Conservation (phyloP, 2,329 filamentous ascomycete species). For the Blastomyces emzantsi region DNA sequence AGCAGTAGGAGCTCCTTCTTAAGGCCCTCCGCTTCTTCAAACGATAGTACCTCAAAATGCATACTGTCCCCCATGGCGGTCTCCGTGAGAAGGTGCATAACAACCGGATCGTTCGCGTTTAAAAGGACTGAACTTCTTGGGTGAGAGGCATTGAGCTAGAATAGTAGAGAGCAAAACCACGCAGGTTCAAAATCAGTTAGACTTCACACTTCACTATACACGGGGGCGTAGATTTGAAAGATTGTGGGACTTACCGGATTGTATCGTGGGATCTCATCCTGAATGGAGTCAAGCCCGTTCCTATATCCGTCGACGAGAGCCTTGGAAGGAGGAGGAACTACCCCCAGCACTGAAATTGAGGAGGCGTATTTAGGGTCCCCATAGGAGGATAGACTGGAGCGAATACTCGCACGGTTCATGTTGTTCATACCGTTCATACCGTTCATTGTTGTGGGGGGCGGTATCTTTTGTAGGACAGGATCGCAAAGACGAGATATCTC, state of each 20-base stretch:
- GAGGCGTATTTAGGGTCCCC: conserved; percentile 34
- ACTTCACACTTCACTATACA: not conserved
- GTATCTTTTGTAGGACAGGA: not conserved
- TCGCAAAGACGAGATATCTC: not conserved
- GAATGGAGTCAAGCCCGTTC: conserved; percentile 47
- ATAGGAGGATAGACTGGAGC: conserved; percentile 35
- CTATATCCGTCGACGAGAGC: conserved; percentile 52
- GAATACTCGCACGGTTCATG: conserved; percentile 25
- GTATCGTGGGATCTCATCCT: conserved; percentile 46
- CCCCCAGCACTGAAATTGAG: conserved; percentile 25
- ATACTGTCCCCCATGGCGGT: conserved; percentile 86
- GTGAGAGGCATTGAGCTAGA: conserved; percentile 45
- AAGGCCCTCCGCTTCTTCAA: conserved; percentile 81
- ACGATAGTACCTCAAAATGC: conserved; percentile 73
- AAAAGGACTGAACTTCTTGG: conserved; percentile 29
- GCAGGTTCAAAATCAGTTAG: conserved; percentile 3
- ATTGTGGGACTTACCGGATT: conserved; percentile 47
- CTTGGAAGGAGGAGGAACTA: conserved; percentile 33
- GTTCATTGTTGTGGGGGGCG: not conserved
- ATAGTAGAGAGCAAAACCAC: not conserved
- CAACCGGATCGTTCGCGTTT: conserved; percentile 52
- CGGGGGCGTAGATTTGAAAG: not conserved
- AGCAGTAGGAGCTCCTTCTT: conserved; percentile 77
- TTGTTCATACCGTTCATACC: not conserved
- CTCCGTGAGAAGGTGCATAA: conserved; percentile 86